Evolutionary conservation across 805 yeast genomes (phyloP).

Genomic region (Lipomyces starkeyi): DNA sequence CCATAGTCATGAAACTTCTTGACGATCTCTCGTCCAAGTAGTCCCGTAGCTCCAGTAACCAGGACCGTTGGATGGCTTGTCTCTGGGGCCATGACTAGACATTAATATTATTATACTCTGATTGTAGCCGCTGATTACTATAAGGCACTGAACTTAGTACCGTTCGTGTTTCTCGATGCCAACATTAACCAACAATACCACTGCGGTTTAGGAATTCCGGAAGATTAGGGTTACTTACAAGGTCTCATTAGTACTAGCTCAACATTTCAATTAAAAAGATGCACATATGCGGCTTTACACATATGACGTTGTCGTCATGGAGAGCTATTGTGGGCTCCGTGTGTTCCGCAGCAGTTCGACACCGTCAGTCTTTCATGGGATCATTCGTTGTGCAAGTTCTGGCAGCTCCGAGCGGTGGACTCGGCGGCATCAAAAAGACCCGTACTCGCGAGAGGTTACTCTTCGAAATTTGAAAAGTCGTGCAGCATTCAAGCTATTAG

Average conservation of each 20-base stretch:
- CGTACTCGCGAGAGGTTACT: slow-evolving; percentile 69
- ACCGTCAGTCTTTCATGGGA: neutral
- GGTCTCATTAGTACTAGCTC: too few species aligned
- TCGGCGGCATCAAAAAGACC: slow-evolving; percentile 69
- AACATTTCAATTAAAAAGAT: too few species aligned
- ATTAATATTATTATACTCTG: neutral
- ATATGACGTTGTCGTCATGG: neutral
- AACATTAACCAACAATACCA: too few species aligned
- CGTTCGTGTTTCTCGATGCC: too few species aligned
- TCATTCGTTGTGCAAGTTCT: slow-evolving; percentile 19
- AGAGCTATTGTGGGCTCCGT: neutral
- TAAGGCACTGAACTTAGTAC: too few species aligned
- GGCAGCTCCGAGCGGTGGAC: slow-evolving; percentile 69
- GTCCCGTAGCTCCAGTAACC: slow-evolving; percentile 36
- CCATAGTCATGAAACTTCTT: slow-evolving; percentile 20
- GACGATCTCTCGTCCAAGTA: slow-evolving; percentile 28
- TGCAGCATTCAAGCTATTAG: slow-evolving; percentile 87
- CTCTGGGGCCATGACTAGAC: neutral
- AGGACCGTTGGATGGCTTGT: slow-evolving; percentile 5
- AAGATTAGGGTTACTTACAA: too few species aligned
- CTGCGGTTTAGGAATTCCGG: too few species aligned
- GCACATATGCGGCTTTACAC: neutral
- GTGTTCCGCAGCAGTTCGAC: neutral
- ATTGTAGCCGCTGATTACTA: neutral
- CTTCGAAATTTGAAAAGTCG: slow-evolving; percentile 70